These are phyloP conservation scores for Fusarium kyushuense DNA, from an alignment of 2,329 filamentous ascomycete genomes.

Conservation along the genomic window DNA sequence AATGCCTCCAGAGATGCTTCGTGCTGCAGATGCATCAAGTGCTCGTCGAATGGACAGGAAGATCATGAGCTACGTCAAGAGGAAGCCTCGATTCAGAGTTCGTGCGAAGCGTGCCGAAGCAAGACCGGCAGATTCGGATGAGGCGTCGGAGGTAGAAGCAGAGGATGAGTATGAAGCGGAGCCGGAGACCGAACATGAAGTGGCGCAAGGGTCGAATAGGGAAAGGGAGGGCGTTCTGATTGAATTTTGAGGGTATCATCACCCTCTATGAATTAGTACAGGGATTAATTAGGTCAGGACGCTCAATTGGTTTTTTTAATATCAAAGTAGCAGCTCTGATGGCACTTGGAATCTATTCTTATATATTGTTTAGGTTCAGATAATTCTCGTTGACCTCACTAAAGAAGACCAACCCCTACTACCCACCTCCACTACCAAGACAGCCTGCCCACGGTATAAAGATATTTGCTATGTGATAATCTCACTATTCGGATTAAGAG, in stretches of 20 bases:
- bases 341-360: not conserved
- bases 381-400: not conserved
- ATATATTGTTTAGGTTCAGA: not conserved
- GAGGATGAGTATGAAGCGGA: slow-evolving; percentile 12
- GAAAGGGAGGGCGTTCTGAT: slow-evolving; percentile 30
- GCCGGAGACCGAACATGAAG: not conserved
- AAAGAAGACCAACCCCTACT: not conserved
- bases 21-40: slow-evolving; percentile 1
- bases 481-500: not conserved
- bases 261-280: not conserved
- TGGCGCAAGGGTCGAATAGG: not conserved
- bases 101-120: not conserved
- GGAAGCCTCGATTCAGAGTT: slow-evolving; percentile 15
- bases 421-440: not conserved
- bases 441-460: not conserved
- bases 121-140: not conserved
- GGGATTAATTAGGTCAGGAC: not conserved
- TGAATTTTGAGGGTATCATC: slow-evolving; percentile 6
- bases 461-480: not conserved
- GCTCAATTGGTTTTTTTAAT: not conserved
- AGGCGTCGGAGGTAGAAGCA: not conserved
- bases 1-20: slow-evolving; percentile 20
- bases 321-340: not conserved
- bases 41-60: slow-evolving; percentile 18
- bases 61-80: not conserved